These are phyloP conservation scores for Mitragyna speciosa DNA, from an alignment of 257 asterid genomes.

Conservation along the genomic window DNA sequence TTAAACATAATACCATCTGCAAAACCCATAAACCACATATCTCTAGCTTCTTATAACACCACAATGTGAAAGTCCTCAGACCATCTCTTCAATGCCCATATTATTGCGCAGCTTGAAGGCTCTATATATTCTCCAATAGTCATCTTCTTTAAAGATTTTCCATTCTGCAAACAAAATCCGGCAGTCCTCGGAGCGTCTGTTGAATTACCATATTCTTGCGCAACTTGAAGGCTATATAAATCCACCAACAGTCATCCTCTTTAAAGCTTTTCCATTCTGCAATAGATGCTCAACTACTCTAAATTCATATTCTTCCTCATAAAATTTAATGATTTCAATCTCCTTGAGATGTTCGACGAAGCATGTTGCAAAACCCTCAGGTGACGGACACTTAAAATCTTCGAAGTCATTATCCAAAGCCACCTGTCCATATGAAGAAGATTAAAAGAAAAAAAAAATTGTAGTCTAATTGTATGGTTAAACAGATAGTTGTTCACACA, in stretches of 20 bases:
- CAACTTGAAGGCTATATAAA: too few relatives aligned
- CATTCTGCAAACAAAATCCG: too few relatives aligned
- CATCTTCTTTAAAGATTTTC: neutral
- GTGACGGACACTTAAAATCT: neutral
- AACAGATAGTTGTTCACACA: neutral
- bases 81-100: neutral
- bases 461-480: neutral
- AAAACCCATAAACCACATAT: too few relatives aligned
- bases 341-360: neutral
- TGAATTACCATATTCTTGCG: too few relatives aligned
- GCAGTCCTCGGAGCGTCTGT: too few relatives aligned
- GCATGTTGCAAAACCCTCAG: neutral
- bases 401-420: neutral
- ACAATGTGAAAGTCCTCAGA: neutral
- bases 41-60: too few relatives aligned
- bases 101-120: neutral
- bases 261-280: neutral
- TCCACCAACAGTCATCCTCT: too few relatives aligned
- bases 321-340: neutral
- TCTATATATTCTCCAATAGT: neutral
- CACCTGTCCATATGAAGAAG: neutral
- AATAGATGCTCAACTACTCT: slow-evolving; percentile 3
- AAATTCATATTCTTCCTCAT: neutral
- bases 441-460: neutral
- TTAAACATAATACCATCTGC: too few relatives aligned